phyloP scores from a whole-genome alignment of 495 filamentous ascomycete genomes.

The Aspergillus haitiensis region DNA sequence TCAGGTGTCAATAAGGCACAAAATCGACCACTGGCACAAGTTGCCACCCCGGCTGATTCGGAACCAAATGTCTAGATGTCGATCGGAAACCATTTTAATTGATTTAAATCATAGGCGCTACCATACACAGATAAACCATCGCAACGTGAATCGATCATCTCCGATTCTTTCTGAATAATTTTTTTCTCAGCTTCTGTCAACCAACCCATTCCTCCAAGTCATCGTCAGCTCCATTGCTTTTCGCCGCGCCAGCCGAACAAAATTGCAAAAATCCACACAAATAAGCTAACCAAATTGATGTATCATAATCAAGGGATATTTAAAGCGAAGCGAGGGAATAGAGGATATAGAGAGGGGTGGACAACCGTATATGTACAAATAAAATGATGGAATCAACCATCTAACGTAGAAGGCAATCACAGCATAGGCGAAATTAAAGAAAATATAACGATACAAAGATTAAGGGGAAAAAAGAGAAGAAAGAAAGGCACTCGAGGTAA shows the following conservation, averaged over 20 bases:
- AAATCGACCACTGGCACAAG: background rate
- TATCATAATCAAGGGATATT: conserved; percentile 21
- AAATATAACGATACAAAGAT: conserved; percentile 18
- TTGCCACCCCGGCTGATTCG: conserved; percentile 1
- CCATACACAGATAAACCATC: conserved; percentile 11
- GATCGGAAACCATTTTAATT: conserved; percentile 5
- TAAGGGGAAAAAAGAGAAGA: background rate
- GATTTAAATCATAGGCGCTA: conserved; percentile 14
- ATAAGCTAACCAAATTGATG: conserved; percentile 13
- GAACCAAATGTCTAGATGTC: background rate
- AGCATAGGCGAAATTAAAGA: conserved; percentile 16
- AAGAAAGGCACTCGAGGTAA: background rate
- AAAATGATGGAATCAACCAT: conserved; percentile 27
- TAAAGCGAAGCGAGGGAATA: conserved; percentile 21
- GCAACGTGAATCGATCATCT: conserved; percentile 10
- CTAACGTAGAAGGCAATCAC: conserved; percentile 13
- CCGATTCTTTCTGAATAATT: background rate
- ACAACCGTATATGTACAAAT: conserved; percentile 41
- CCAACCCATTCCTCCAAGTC: conserved; percentile 5
- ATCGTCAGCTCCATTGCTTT: conserved; percentile 16
- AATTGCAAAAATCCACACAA: conserved; percentile 2
- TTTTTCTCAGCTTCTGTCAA: conserved; percentile 1
- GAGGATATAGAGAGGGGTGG: conserved; percentile 20
- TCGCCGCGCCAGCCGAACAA: conserved; percentile 9
- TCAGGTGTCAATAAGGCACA: conserved; percentile 5